phyloP scores from a whole-genome alignment of 2,329 filamentous ascomycete genomes.

The Verticillium isaacii region DNA sequence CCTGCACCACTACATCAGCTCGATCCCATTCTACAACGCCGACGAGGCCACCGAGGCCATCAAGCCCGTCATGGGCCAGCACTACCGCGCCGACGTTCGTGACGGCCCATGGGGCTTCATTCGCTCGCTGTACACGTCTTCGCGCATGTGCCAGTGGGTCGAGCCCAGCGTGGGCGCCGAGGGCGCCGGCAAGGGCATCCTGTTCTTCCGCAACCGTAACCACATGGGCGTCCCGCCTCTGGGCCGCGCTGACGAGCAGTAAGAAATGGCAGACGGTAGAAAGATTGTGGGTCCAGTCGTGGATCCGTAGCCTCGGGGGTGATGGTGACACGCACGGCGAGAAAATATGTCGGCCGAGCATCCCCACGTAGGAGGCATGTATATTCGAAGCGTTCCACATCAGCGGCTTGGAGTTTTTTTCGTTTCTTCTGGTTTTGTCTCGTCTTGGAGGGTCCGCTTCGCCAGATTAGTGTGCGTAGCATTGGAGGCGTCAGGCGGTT shows the following conservation, averaged over 20 bases:
- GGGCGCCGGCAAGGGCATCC: slow-evolving; percentile 76
- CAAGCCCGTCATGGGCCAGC: slow-evolving; percentile 86
- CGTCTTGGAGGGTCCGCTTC: not conserved
- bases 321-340: not conserved
- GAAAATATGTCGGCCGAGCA: no score
- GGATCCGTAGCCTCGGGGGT: not conserved
- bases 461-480: not conserved
- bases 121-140: slow-evolving; percentile 72
- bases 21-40: slow-evolving; percentile 80
- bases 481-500: not conserved
- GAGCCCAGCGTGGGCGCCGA: slow-evolving; percentile 80
- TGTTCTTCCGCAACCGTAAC: slow-evolving; percentile 96
- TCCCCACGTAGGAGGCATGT: not conserved
- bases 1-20: slow-evolving; percentile 94
- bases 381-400: not conserved
- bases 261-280: not conserved
- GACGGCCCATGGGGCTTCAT: slow-evolving; percentile 81
- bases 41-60: slow-evolving; percentile 48
- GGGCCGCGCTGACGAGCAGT: not conserved
- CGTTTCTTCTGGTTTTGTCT: not conserved
- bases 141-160: slow-evolving; percentile 93
- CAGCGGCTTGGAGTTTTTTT: not conserved
- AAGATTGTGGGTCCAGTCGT: not conserved
- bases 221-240: slow-evolving; percentile 54
- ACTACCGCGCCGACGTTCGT: slow-evolving; percentile 81